Conservation (phyloP, 441 rosid species). For the Cnidoscolus chayamansa region DNA sequence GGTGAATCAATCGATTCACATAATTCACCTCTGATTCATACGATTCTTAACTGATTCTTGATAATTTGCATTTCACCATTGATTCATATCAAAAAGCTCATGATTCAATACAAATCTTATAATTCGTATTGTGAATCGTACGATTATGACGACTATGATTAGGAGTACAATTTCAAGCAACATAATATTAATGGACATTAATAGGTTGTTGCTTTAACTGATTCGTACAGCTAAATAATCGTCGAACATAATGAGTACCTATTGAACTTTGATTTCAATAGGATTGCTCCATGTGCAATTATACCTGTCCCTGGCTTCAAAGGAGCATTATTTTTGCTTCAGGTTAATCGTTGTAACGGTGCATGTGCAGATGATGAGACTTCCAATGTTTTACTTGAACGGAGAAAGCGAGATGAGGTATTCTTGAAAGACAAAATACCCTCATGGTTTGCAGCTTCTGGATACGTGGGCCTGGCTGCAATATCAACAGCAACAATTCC, state of each 20-base stretch:
- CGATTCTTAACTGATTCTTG: neutral
- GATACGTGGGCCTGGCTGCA: slow-evolving; percentile 81
- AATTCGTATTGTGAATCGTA: no score
- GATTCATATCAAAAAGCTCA: no score
- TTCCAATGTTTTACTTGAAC: slow-evolving; percentile 47
- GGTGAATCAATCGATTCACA: no score
- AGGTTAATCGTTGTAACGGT: slow-evolving; percentile 15
- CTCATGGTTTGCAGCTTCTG: slow-evolving; percentile 72
- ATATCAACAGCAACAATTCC: slow-evolving; percentile 82
- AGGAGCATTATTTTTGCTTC: slow-evolving; percentile 12
- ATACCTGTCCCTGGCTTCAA: slow-evolving; percentile 1
- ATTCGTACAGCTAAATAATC: neutral
- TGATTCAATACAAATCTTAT: no score
- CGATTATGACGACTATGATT: neutral
- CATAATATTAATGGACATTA: neutral
- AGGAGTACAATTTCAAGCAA: neutral
- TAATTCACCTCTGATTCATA: no score
- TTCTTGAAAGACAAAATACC: slow-evolving; percentile 82
- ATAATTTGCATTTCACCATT: neutral
- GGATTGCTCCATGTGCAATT: slow-evolving; percentile 1
- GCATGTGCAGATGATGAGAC: slow-evolving; percentile 44
- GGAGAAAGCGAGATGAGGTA: slow-evolving; percentile 62
- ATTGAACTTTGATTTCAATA: neutral
- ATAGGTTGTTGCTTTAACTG: neutral
- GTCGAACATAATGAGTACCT: neutral